Conservation (phyloP, 768 basidiomycete species). For the Candolleomyces eurysporus region DNA sequence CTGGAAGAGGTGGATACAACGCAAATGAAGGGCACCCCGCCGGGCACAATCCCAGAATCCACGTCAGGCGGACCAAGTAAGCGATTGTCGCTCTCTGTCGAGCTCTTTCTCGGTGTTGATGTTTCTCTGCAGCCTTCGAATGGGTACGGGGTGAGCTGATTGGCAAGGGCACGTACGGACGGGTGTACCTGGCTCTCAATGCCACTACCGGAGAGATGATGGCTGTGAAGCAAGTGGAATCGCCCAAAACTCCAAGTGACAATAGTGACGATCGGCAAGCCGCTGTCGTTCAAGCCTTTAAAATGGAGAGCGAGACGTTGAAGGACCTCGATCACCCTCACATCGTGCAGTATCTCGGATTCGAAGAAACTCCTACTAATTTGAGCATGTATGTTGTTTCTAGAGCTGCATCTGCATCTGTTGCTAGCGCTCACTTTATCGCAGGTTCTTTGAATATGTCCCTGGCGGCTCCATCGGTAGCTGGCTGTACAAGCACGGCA, state of each 20-base stretch:
- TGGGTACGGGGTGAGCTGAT: constrained; percentile 99
- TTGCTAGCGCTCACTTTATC: neutral
- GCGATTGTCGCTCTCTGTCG: constrained; percentile 21
- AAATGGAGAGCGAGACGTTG: constrained; percentile 92
- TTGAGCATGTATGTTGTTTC: constrained; percentile 78
- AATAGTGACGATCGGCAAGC: constrained; percentile 83
- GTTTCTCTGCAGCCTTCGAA: constrained; percentile 68
- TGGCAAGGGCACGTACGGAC: constrained; percentile 94
- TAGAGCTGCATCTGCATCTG: constrained; percentile 28
- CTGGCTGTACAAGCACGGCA: constrained; percentile 86
- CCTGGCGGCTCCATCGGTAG: constrained; percentile 95
- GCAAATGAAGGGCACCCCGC: constrained; percentile 49
- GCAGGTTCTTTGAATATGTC: constrained; percentile 96
- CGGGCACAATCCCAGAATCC: constrained; percentile 51
- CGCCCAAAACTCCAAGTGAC: constrained; percentile 89
- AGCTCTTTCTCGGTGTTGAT: neutral
- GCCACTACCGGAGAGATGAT: constrained; percentile 98
- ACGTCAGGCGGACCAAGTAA: constrained; percentile 66
- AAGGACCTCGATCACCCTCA: constrained; percentile 97
- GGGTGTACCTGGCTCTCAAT: constrained; percentile 94
- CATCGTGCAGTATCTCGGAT: constrained; percentile 96
- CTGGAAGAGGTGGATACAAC: constrained; percentile 90
- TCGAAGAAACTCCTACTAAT: constrained; percentile 85
- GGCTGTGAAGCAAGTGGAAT: constrained; percentile 98
- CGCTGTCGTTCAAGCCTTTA: constrained; percentile 86